Percentiles rank a stretch among this genome's conserved stretches.
Evolutionary conservation across 768 basidiomycete species (phyloP).

Genomic region (Boletus bicolor): DNA sequence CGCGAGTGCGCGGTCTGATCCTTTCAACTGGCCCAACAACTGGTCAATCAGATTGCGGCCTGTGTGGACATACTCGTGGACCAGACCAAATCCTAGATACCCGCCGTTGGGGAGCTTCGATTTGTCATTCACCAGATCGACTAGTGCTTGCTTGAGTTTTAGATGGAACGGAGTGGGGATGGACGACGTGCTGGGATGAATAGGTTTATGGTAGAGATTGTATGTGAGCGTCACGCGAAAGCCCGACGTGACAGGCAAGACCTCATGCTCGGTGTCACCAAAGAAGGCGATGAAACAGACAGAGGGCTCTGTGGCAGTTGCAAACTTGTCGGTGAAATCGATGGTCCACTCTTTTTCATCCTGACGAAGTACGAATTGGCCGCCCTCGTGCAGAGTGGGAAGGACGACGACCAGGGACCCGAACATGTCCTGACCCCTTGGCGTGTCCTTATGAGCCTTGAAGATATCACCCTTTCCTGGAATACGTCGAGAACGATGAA

Average conservation of each 20-base stretch:
- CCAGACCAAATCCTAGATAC: slow-evolving; percentile 11
- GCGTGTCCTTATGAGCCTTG: slow-evolving; percentile 30
- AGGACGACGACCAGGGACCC: slow-evolving; percentile 52
- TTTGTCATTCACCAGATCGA: slow-evolving; percentile 5
- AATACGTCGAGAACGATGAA: neutral
- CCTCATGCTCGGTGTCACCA: slow-evolving; percentile 46
- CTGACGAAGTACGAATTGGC: slow-evolving; percentile 11
- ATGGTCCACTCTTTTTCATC: slow-evolving; percentile 2
- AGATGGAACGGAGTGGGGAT: neutral
- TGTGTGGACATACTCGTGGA: slow-evolving; percentile 8
- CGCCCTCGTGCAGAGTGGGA: slow-evolving; percentile 32
- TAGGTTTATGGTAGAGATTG: slow-evolving; percentile 29
- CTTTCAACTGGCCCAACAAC: slow-evolving; percentile 13
- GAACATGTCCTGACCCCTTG: slow-evolving; percentile 39
- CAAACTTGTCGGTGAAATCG: slow-evolving; percentile 1
- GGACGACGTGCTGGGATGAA: neutral
- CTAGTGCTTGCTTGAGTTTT: neutral
- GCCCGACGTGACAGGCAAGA: slow-evolving; percentile 40
- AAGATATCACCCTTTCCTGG: slow-evolving; percentile 6
- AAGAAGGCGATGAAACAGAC: slow-evolving; percentile 42
- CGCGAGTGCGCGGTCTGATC: slow-evolving; percentile 7
- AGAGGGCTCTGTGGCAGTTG: neutral
- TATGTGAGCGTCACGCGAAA: slow-evolving; percentile 45
- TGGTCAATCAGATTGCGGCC: neutral
- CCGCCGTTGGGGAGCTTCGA: slow-evolving; percentile 4